Conservation (phyloP, 1,139 yeast genomes). For the Candida neerlandica region DNA sequence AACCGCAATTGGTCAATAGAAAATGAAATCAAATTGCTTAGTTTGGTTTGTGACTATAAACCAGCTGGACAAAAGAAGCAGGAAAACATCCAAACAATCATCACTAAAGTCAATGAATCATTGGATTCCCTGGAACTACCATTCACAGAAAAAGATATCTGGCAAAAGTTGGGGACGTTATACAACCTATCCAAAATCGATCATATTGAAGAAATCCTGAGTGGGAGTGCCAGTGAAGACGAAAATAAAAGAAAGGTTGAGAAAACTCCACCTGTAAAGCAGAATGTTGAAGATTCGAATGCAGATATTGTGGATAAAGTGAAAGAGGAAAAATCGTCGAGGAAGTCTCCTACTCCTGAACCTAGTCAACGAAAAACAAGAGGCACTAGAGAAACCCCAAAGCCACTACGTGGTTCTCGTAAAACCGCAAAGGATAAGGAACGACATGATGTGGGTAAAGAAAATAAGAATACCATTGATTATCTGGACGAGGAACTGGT, state of each 20-base stretch:
- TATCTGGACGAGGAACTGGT: background rate
- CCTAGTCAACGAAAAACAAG: slow-evolving; percentile 9
- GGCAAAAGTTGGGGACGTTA: slow-evolving; percentile 55
- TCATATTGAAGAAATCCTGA: slow-evolving; percentile 39
- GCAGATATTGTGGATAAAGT: slow-evolving; percentile 10
- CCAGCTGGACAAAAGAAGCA: slow-evolving; percentile 66
- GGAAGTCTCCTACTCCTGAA: slow-evolving; percentile 7
- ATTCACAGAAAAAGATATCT: slow-evolving; percentile 51
- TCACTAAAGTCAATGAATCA: slow-evolving; percentile 50
- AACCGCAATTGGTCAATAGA: slow-evolving; percentile 52
- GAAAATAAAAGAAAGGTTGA: slow-evolving; percentile 8
- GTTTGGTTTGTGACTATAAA: slow-evolving; percentile 67
- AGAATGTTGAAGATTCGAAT: slow-evolving; percentile 21
- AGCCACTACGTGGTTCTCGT: slow-evolving; percentile 4
- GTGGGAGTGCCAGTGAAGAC: slow-evolving; percentile 11
- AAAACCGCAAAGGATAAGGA: slow-evolving; percentile 14
- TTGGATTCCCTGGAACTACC: slow-evolving; percentile 21
- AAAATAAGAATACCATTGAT: slow-evolving; percentile 11
- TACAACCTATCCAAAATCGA: slow-evolving; percentile 63
- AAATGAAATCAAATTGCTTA: slow-evolving; percentile 67
- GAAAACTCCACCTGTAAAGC: slow-evolving; percentile 41
- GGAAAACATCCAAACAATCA: slow-evolving; percentile 58
- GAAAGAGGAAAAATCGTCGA: slow-evolving; percentile 8
- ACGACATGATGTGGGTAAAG: slow-evolving; percentile 4
- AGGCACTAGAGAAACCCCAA: slow-evolving; percentile 8